Base-by-base conservation (phyloP, 2,329 filamentous ascomycete genomes). In the Alternaria dauci region DNA sequence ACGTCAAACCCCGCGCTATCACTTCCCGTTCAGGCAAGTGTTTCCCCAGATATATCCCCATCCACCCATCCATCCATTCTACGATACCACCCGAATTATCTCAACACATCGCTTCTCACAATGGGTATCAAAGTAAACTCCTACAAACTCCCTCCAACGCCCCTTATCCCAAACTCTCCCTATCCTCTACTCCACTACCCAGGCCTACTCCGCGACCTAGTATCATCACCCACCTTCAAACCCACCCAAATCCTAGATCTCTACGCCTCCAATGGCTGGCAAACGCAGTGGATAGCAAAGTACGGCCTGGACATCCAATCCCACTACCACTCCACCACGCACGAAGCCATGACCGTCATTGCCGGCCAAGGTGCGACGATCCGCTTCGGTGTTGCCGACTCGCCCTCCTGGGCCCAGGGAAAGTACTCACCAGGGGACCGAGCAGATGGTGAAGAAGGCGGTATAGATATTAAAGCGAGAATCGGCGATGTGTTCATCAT, bases 401-500 rank as follows among this genome's bases (percentile, higher is more conserved):
- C 81, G 0, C 32, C 50, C 3, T 30, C 34, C 1, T 67, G 62
- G 65, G 9, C 39, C 1, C 28, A 41, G 2, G 65, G 57, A 4
- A 51, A 47, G 20, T 43, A 43, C 2, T 79, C 83, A 34, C 60
- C 79, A 0, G 74, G 82, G 2, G 74, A 74, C 6, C 81, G 76
- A 48, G 83, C 81, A 0, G 75, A 63, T 0, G 76, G 75, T 26
- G 85, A 88, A 61, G 70, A 78, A 0, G 84, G 83, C 0, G 86
- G 84, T 0, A 56, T 88, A 0, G 79, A 83, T 47, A 53, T 88
- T 0, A 59, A 80, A 4, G 86, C 83, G 0, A 63, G 77, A 1
- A 75, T 81, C 0, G 87, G 87, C 1, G 87, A 89, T 65, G 85
- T 88, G 0, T 88, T 89, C 61, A 75, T 88, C 16, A 78, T 88